These are phyloP conservation scores for Aspergillus sp. DNA, from an alignment of 2,329 filamentous ascomycete genomes.

Conservation along the genomic window DNA sequence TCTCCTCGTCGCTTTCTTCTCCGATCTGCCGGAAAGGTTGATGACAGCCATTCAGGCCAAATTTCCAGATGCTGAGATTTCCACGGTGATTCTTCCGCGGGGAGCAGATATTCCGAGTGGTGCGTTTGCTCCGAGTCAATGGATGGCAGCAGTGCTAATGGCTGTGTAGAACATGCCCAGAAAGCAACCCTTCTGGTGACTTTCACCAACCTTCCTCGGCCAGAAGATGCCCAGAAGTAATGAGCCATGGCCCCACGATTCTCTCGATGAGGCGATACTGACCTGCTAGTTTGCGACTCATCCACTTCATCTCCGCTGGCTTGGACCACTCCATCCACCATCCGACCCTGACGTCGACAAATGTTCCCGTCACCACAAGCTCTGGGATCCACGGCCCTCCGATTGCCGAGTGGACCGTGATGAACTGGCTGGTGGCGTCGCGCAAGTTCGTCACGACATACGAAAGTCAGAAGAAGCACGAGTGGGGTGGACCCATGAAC, in stretches of 20 bases:
- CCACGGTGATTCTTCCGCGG: conserved; percentile 10
- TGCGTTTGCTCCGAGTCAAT: conserved; percentile 7
- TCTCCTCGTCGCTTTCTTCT: conserved; percentile 22
- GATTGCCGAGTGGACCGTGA: conserved; percentile 65
- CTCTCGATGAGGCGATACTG: background rate
- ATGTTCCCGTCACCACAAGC: conserved; percentile 54
- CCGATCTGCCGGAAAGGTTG: conserved; percentile 14
- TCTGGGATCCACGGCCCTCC: conserved; percentile 61
- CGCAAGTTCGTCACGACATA: conserved; percentile 55
- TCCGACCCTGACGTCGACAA: conserved; percentile 52
- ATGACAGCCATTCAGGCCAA: conserved; percentile 17
- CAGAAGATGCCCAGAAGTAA: conserved; percentile 28
- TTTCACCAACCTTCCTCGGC: conserved; percentile 22
- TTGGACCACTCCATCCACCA: conserved; percentile 53
- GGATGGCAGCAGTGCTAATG: background rate
- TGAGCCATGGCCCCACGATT: background rate
- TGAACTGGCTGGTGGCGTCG: conserved; percentile 59
- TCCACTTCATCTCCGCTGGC: conserved; percentile 59
- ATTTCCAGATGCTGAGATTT: conserved; percentile 23
- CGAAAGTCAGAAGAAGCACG: conserved; percentile 55
- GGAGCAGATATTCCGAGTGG: conserved; percentile 21
- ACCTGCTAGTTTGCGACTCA: conserved; percentile 40
- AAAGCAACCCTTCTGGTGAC: conserved; percentile 26
- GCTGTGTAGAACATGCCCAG: conserved; percentile 18
- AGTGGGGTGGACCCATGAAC: conserved; percentile 42